Evolutionary conservation across 148 eudicot species (phyloP).

Genomic region (Euryodendron excelsum): DNA sequence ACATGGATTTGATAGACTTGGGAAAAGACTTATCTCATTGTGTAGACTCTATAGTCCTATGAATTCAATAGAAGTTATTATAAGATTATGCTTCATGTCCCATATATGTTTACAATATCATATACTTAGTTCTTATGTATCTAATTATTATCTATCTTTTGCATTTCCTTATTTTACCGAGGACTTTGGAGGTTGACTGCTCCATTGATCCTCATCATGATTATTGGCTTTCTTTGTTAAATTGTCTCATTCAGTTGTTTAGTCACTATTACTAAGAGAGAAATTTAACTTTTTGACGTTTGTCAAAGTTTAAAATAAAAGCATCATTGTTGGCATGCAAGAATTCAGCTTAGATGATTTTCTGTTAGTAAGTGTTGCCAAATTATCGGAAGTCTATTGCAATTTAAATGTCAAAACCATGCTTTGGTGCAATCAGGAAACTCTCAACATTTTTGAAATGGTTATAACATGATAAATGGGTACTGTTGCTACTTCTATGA

Average conservation of each 20-base stretch:
- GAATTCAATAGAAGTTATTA: not conserved
- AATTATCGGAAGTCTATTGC: too few relatives aligned
- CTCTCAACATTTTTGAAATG: not conserved
- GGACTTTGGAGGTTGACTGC: constrained; percentile 4
- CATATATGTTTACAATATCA: not conserved
- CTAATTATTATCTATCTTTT: not conserved
- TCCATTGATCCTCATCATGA: not conserved
- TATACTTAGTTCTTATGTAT: not conserved
- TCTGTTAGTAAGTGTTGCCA: too few relatives aligned
- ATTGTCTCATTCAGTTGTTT: not conserved
- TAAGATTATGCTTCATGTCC: not conserved
- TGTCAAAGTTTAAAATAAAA: not conserved
- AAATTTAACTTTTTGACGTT: not conserved
- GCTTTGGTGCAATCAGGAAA: too few relatives aligned
- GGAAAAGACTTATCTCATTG: not conserved
- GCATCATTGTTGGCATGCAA: not conserved
- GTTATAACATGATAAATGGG: not conserved
- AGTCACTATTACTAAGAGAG: not conserved
- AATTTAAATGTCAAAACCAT: too few relatives aligned
- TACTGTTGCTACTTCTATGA: not conserved
- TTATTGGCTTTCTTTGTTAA: not conserved
- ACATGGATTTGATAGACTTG: not conserved
- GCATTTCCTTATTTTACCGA: not conserved
- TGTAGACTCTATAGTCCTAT: not conserved
- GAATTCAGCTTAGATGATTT: not conserved